These are phyloP conservation scores for Aspergillus tamarii DNA, from an alignment of 2,329 filamentous ascomycete species.

Conservation along the genomic window DNA sequence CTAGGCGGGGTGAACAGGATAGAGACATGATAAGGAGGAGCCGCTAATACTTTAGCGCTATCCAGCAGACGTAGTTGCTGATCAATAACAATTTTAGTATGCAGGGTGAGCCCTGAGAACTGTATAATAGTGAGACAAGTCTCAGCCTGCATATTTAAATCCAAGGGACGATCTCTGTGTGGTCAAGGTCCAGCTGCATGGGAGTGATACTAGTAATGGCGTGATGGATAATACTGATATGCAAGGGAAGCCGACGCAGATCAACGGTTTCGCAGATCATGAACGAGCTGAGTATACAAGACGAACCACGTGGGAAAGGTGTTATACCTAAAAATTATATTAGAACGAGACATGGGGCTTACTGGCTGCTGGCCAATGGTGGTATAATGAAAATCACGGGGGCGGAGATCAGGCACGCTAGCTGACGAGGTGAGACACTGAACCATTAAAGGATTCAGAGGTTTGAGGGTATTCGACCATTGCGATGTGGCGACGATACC, in stretches of 20 bases:
- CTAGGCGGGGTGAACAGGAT: not conserved
- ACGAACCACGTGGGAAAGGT: not conserved
- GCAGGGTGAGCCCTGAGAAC: not conserved
- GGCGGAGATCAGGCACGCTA: not conserved
- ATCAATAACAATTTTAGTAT: not conserved
- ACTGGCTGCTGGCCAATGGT: not conserved
- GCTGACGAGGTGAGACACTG: not conserved
- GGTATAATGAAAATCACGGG: not conserved
- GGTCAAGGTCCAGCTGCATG: not conserved
- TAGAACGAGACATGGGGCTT: not conserved
- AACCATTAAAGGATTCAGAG: not conserved
- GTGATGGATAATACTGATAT: not conserved
- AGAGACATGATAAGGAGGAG: not conserved
- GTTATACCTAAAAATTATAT: not conserved
- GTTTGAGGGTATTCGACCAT: not conserved
- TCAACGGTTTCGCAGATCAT: not conserved
- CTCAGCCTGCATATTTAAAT: not conserved
- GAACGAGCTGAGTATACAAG: not conserved
- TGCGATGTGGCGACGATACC: not conserved
- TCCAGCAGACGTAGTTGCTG: not conserved
- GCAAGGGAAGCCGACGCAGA: not conserved
- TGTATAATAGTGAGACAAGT: not conserved
- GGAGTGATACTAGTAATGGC: not conserved
- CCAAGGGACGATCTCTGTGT: not conserved
- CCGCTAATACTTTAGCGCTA: not conserved